A percentile compares a stretch with the other conserved stretches of the same genome.
Conservation (phyloP, 345 rosid species). For the Brassica juncea region DNA sequence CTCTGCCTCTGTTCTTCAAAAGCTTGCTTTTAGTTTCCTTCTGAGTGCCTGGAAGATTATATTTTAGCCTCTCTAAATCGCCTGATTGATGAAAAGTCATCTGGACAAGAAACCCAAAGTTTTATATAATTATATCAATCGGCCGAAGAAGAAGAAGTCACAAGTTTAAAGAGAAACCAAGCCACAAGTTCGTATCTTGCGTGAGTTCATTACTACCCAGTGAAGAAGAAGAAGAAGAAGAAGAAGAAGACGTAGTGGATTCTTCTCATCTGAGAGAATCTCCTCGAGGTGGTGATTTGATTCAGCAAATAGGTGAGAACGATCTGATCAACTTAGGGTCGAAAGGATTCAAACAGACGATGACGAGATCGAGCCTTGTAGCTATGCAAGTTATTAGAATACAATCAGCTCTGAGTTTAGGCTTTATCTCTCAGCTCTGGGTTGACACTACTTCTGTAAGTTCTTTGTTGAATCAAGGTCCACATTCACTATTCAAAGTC, state of each 20-base stretch:
- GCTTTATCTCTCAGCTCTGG: conserved; percentile 84
- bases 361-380: conserved; percentile 62
- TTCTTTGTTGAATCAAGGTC: neutral
- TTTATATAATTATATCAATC: conserved; percentile 10
- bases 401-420: conserved; percentile 73
- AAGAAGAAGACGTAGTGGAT: neutral
- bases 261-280: conserved; percentile 18
- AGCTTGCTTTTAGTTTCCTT: conserved; percentile 54
- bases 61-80: conserved; percentile 57
- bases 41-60: conserved; percentile 68
- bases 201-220: conserved; percentile 16
- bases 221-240: conserved; percentile 11
- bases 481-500: conserved; percentile 1
- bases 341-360: conserved; percentile 48
- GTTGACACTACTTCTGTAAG: conserved; percentile 68
- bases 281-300: conserved; percentile 36
- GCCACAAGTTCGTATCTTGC: conserved; percentile 17
- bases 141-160: no score
- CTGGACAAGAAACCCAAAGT: conserved; percentile 61
- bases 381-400: conserved; percentile 86
- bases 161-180: conserved; percentile 43
- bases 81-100: conserved; percentile 65
- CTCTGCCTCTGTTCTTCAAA: conserved; percentile 51
- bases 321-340: conserved; percentile 19
- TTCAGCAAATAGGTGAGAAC: conserved; percentile 7